These are phyloP conservation scores for Hypoxylon sp. DNA, from an alignment of 2,329 filamentous ascomycete species.

Conservation along the genomic window DNA sequence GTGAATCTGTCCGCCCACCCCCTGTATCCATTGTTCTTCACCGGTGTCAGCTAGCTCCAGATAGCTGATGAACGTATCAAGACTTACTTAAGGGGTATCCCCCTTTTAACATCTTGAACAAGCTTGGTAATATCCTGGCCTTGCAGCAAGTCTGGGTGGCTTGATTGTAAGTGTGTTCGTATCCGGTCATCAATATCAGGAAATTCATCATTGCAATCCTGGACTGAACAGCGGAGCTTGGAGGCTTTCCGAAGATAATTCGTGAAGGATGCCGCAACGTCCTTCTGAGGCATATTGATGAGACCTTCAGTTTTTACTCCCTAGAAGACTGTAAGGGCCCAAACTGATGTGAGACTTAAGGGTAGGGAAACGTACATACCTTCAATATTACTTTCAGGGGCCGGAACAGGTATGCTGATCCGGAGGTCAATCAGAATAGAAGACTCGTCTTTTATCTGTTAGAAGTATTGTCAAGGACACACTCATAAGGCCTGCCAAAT, in stretches of 20 bases:
- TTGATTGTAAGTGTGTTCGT: conserved; percentile 30
- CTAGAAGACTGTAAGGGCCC: not conserved
- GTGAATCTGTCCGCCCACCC: conserved; percentile 14
- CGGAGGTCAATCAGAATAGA: conserved; percentile 23
- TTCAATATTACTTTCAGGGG: not conserved
- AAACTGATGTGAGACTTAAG: not conserved
- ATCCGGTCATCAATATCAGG: conserved; percentile 39
- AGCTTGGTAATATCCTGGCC: conserved; percentile 23
- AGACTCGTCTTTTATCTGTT: conserved; percentile 32
- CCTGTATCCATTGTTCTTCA: conserved; percentile 27
- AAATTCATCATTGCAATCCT: conserved; percentile 25
- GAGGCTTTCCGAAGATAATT: conserved; percentile 43
- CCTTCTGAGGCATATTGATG: conserved; percentile 34
- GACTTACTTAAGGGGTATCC: conserved; percentile 28
- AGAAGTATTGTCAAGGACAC: conserved; percentile 31
- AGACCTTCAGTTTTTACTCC: conserved; percentile 2
- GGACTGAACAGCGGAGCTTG: conserved; percentile 32
- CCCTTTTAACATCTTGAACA: conserved; percentile 36
- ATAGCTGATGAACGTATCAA: not conserved
- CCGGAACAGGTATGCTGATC: not conserved
- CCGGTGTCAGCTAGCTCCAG: conserved; percentile 19
- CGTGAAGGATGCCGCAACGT: conserved; percentile 36
- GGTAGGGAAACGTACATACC: not conserved
- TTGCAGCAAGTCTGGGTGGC: conserved; percentile 30
- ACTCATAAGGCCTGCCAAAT: conserved; percentile 20